Percentiles rank a stretch among this genome's conserved stretches.
phyloP scores from a whole-genome alignment of 179 eudicot genomes.

The Drosera spatulata region DNA sequence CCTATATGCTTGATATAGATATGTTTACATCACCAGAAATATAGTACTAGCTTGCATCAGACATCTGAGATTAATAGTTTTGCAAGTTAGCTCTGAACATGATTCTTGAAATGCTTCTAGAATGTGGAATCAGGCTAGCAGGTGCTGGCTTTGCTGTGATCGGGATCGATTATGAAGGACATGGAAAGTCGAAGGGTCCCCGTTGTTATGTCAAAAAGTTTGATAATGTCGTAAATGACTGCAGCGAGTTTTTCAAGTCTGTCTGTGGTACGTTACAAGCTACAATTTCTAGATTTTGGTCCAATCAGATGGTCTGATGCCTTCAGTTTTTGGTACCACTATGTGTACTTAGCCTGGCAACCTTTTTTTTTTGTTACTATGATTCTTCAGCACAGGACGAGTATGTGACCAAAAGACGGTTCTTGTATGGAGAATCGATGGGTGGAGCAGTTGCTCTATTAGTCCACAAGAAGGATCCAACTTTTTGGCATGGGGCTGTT shows the following conservation, averaged over 20 bases:
- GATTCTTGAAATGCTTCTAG: slow-evolving; percentile 17
- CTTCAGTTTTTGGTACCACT: too few species aligned
- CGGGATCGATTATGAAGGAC: slow-evolving; percentile 96
- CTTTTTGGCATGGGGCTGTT: slow-evolving; percentile 88
- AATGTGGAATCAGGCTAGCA: slow-evolving; percentile 65
- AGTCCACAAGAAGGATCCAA: slow-evolving; percentile 67
- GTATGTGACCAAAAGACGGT: slow-evolving; percentile 60
- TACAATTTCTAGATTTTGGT: neutral
- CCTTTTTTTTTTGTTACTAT: neutral
- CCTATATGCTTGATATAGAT: too few species aligned
- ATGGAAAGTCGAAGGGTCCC: slow-evolving; percentile 79
- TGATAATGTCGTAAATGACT: slow-evolving; percentile 69
- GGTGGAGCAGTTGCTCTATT: slow-evolving; percentile 95
- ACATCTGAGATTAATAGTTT: too few species aligned
- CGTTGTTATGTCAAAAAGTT: slow-evolving; percentile 92
- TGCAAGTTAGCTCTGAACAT: too few species aligned
- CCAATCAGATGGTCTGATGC: too few species aligned
- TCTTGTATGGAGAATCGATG: slow-evolving; percentile 95
- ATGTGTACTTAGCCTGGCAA: too few species aligned
- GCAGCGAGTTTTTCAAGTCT: slow-evolving; percentile 60
- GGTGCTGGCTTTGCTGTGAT: slow-evolving; percentile 75
- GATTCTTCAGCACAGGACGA: slow-evolving; percentile 51
- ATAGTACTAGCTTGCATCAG: too few species aligned
- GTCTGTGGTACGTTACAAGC: slow-evolving; percentile 52
- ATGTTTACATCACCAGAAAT: too few species aligned